These are phyloP conservation scores for Zasmidium citrigriseum DNA, from an alignment of 2,329 filamentous ascomycete genomes.

Conservation along the genomic window DNA sequence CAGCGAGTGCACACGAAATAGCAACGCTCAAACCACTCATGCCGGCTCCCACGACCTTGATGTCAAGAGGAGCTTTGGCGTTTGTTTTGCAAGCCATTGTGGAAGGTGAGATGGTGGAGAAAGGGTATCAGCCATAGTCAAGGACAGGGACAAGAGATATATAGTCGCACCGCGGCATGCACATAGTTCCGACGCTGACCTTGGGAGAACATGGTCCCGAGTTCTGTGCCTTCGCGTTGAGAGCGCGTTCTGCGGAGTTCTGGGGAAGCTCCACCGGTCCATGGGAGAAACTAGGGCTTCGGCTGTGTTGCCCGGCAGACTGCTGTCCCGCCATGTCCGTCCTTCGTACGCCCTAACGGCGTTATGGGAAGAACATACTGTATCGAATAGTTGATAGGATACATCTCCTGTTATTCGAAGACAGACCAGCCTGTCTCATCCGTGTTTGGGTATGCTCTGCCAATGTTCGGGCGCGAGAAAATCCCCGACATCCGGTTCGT, in stretches of 20 bases:
- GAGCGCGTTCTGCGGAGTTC: not conserved
- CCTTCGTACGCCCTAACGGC: conserved; percentile 3
- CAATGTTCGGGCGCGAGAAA: no score
- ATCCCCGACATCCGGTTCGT: no score
- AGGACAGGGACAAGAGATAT: not conserved
- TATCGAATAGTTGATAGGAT: no score
- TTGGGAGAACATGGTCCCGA: not conserved
- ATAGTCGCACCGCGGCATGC: conserved; percentile 1
- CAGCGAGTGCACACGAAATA: conserved; percentile 34
- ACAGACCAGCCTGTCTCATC: no score
- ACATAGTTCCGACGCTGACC: not conserved
- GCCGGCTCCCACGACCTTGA: conserved; percentile 38
- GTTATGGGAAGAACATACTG: conserved; percentile 3
- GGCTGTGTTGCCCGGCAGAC: not conserved
- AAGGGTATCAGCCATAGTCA: not conserved
- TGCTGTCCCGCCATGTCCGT: not conserved
- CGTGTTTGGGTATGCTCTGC: no score
- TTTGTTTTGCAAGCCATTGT: conserved; percentile 17
- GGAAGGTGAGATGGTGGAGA: not conserved
- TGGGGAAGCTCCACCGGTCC: conserved; percentile 1
- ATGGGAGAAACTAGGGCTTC: not conserved
- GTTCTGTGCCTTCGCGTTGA: not conserved
- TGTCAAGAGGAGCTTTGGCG: conserved; percentile 25
- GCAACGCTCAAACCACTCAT: conserved; percentile 36
- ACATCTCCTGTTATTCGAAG: no score